Conservation (phyloP, 306 rosid species). For the Fragaria iinumae region DNA sequence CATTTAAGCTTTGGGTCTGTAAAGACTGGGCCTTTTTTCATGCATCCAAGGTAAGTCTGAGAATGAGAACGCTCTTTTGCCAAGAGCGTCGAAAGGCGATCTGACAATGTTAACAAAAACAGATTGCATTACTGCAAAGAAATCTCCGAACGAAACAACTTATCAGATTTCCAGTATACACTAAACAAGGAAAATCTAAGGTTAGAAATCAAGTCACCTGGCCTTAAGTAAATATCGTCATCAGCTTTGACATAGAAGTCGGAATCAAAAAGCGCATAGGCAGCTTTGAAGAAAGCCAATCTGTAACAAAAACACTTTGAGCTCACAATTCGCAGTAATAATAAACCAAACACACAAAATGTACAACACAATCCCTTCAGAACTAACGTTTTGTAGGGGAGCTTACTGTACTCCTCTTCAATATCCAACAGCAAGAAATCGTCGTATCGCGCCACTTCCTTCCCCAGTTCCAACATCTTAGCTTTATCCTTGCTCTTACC, state of each 20-base stretch:
- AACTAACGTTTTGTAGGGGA: constrained; percentile 98
- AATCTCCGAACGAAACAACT: constrained; percentile 20
- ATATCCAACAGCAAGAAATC: constrained; percentile 88
- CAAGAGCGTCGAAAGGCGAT: constrained; percentile 80
- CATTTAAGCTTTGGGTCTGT: constrained; percentile 95
- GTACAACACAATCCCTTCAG: constrained; percentile 23
- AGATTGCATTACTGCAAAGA: constrained; percentile 24
- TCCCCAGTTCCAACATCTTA: constrained; percentile 69
- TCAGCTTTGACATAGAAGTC: constrained; percentile 94
- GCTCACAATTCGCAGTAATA: background rate
- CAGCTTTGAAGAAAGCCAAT: constrained; percentile 95
- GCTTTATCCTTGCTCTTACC: constrained; percentile 66
- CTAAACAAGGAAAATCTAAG: constrained; percentile 4
- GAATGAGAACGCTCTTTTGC: constrained; percentile 79
- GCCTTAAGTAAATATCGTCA: constrained; percentile 94
- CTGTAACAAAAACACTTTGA: constrained; percentile 45
- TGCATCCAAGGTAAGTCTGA: constrained; percentile 95
- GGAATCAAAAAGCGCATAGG: constrained; percentile 79
- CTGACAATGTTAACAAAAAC: constrained; percentile 45
- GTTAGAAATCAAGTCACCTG: constrained; percentile 59
- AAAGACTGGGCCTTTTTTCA: constrained; percentile 98
- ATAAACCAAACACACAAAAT: constrained; percentile 23
- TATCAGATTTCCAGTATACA: background rate
- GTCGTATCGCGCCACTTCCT: constrained; percentile 68
- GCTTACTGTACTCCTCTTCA: constrained; percentile 98